Evolutionary conservation across 805 yeast genomes (phyloP).

Genomic region (Kurtzmaniella cleridarum): DNA sequence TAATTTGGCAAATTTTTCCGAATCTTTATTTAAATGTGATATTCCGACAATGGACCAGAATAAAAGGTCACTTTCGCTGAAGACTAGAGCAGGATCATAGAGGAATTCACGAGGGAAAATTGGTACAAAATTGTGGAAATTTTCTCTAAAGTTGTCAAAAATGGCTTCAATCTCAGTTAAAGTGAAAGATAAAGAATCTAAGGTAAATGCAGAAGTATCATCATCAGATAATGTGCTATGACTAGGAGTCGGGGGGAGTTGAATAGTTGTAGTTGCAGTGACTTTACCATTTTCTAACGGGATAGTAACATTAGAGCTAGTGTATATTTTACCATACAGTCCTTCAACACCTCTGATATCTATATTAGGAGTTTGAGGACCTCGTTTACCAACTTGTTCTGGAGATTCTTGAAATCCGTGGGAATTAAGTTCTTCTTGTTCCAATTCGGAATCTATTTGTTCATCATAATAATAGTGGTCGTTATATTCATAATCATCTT

Average conservation of each 20-base stretch:
- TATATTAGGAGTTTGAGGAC: too few relatives aligned
- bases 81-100: conserved; percentile 10
- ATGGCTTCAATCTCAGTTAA: conserved; percentile 9
- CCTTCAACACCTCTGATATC: too few relatives aligned
- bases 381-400: too few relatives aligned
- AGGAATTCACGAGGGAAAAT: conserved; percentile 24
- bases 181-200: conserved; percentile 74
- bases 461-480: too few relatives aligned
- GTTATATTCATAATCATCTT: background rate
- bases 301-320: too few relatives aligned
- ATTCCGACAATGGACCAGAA: conserved; percentile 39
- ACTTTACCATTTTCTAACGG: background rate
- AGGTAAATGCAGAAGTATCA: conserved; percentile 76
- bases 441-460: too few relatives aligned
- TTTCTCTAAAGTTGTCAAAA: conserved; percentile 18
- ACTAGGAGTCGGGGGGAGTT: conserved; percentile 13
- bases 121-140: conserved; percentile 29
- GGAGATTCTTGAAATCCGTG: too few relatives aligned
- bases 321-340: too few relatives aligned
- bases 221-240: conserved; percentile 28
- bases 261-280: conserved; percentile 2
- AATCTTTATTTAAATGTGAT: conserved; percentile 20
- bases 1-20: conserved; percentile 16
- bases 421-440: too few relatives aligned
- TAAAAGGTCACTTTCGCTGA: conserved; percentile 27